Conservation (phyloP, 2,329 filamentous ascomycete species). For the Trichoderma endophyticum region DNA sequence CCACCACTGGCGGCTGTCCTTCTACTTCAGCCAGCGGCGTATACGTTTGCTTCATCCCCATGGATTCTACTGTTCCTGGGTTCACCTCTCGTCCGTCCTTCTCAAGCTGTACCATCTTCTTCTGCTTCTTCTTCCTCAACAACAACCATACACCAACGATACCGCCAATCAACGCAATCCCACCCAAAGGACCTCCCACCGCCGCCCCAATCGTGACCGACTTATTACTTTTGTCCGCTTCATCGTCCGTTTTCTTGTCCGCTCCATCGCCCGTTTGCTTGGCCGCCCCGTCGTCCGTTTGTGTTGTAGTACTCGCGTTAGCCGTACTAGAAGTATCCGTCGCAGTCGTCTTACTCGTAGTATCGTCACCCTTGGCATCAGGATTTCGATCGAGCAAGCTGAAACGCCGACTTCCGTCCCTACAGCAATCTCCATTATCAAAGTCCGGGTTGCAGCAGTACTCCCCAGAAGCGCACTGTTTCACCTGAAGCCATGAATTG, state of each 20-base stretch:
- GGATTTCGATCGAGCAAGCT: not conserved
- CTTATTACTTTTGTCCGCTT: not conserved
- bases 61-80: not conserved
- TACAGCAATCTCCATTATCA: conserved; percentile 10
- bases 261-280: not conserved
- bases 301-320: not conserved
- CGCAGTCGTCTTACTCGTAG: not conserved
- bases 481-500: conserved; percentile 3
- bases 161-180: not conserved
- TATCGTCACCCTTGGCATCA: not conserved
- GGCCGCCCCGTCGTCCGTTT: not conserved
- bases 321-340: not conserved
- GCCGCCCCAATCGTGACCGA: not conserved
- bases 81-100: not conserved
- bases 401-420: not conserved
- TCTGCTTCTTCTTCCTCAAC: not conserved
- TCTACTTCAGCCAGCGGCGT: not conserved
- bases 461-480: not conserved
- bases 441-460: conserved; percentile 15
- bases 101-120: not conserved
- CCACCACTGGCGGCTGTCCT: not conserved
- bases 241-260: not conserved
- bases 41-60: not conserved
- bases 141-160: not conserved
- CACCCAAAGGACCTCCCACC: not conserved